Base-by-base conservation (phyloP, 345 rosid species). In the Lepidium africanum region DNA sequence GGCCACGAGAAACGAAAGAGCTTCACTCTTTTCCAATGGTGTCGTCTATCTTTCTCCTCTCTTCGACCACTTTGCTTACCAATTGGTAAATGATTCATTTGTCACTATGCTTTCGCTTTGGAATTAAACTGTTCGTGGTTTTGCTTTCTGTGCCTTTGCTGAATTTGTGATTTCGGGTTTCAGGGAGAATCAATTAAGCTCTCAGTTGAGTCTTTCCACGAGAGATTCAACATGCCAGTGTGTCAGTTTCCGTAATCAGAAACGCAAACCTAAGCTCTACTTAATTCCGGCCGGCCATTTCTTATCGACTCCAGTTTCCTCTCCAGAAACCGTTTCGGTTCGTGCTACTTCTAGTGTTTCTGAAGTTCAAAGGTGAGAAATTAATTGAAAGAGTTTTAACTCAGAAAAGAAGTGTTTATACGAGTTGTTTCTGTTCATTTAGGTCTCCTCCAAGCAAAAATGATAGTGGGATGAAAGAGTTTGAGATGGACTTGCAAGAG, bases 401-500 rank as follows among this genome's bases (percentile, higher is more conserved):
- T 15, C 33, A 21, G 40, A 14, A 19, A 14, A 36, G 51, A 58
- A 41, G 59, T 46, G 0, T 16, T 32, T 14, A 5, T 40, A 39
- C 68, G 62, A 65, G 56, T 43, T 56, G 39, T 68, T 23, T 32
- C 14, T 52, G 72, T 63, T 11, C 76, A 57, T 59, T 65, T 78
- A 87, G 86, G 86, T 80, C 79, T 64, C 17, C 59, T 73, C 23
- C 73, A 63, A 74, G 80, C 55, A 72, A 74, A 50, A 68, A 56
- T 37, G 65, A 52, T 38, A 74, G 65, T 69, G 84, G 74, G 54
- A 73, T 73, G 69, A 66, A 52, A 41, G 89, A 77, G 36, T 81
- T 85, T 43, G 88, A 84, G 86, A 72, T 75, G 73, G 88, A 90
- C 48, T 74, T 92, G 74, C 91, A 87, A 76, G 87, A 72, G 51